Evolutionary conservation across 129 eudicot species (phyloP).

Genomic region (Lactuca saligna): DNA sequence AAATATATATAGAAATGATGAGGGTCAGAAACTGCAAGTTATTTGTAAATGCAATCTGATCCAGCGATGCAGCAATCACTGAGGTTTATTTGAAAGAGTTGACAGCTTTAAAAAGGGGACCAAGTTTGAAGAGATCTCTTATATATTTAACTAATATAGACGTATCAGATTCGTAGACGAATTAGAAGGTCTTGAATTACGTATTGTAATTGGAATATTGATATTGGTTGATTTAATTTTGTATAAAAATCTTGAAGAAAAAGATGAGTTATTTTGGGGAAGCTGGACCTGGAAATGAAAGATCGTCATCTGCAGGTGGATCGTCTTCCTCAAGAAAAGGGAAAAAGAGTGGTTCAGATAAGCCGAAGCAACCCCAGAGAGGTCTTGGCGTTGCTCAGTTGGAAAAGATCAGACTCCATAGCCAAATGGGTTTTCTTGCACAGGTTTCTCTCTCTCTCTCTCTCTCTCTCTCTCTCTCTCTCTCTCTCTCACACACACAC

Average conservation of each 20-base stretch:
- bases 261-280: slow-evolving; percentile 63
- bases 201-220: not conserved
- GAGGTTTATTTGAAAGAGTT: slow-evolving; percentile 37
- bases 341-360: slow-evolving; percentile 52
- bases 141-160: slow-evolving; percentile 17
- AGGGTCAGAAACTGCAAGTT: slow-evolving; percentile 38
- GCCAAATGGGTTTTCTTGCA: slow-evolving; percentile 50
- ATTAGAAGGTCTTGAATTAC: slow-evolving; percentile 8
- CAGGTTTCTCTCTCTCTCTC: slow-evolving; percentile 15
- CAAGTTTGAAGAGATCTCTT: slow-evolving; percentile 47
- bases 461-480: slow-evolving; percentile 12
- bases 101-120: slow-evolving; percentile 64
- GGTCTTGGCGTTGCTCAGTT: slow-evolving; percentile 96
- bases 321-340: slow-evolving; percentile 41
- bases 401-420: slow-evolving; percentile 80
- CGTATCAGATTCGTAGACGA: slow-evolving; percentile 15
- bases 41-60: slow-evolving; percentile 72
- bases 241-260: slow-evolving; percentile 9
- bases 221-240: slow-evolving; percentile 3
- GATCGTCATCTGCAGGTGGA: slow-evolving; percentile 35
- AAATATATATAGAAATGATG: slow-evolving; percentile 42
- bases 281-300: slow-evolving; percentile 34
- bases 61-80: slow-evolving; percentile 75
- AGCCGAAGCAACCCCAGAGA: slow-evolving; percentile 77
- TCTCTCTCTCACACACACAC: slow-evolving; percentile 15